These are phyloP conservation scores for Selenicereus undatus DNA, from an alignment of 148 eudicot species.

Conservation along the genomic window DNA sequence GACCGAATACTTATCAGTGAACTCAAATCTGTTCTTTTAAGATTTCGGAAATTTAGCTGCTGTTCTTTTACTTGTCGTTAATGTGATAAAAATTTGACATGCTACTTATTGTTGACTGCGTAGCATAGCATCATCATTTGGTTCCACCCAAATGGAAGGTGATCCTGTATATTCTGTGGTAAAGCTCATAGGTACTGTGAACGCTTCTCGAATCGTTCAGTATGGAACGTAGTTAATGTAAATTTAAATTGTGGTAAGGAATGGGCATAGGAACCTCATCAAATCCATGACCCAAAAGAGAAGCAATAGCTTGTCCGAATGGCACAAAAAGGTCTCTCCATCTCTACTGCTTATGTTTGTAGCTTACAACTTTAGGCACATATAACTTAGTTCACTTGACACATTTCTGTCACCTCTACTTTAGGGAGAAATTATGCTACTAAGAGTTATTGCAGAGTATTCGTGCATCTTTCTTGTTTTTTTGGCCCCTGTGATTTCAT, in stretches of 20 bases:
- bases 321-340: background rate
- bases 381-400: background rate
- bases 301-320: background rate
- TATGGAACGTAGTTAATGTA: no score
- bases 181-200: no score
- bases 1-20: no score
- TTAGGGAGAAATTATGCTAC: background rate
- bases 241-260: background rate
- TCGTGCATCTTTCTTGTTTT: background rate
- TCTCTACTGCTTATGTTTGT: background rate
- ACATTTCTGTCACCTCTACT: background rate
- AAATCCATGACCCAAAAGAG: background rate
- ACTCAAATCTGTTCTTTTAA: no score
- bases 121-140: no score
- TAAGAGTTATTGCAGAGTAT: background rate
- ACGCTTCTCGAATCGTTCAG: no score
- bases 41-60: no score
- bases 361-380: background rate
- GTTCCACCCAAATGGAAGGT: no score
- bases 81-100: no score
- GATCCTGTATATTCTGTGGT: no score
- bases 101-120: no score
- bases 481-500: background rate
- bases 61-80: no score
- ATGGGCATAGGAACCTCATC: background rate